Conservation (phyloP, 139 green algal genomes). For the Coelastrella sp. region DNA sequence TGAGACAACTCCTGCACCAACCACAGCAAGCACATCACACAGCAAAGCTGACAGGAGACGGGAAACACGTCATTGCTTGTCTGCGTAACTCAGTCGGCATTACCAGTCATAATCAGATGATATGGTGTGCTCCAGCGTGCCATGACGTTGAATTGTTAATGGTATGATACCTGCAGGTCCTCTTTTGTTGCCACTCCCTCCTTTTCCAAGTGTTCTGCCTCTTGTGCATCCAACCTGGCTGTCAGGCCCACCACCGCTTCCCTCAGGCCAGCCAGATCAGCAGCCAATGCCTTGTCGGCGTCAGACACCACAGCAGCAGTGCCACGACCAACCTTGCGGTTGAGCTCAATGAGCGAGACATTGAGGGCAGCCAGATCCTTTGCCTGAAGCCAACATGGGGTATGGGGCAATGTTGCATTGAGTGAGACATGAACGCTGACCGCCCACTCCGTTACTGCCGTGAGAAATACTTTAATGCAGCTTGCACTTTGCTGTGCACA, state of each 20-base stretch:
- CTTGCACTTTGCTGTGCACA: no score
- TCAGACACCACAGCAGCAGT: background rate
- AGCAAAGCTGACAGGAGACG: background rate
- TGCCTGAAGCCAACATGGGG: background rate
- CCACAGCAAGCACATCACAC: background rate
- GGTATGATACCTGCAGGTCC: constrained; percentile 22
- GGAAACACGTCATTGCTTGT: background rate
- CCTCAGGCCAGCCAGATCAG: constrained; percentile 4
- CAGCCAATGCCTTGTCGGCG: constrained; percentile 15
- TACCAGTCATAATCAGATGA: background rate
- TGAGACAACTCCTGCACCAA: constrained; percentile 34
- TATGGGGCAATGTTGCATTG: no score
- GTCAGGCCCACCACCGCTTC: background rate
- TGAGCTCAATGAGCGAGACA: background rate
- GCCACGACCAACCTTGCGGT: background rate
- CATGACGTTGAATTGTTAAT: background rate
- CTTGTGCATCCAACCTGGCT: background rate
- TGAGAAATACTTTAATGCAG: background rate
- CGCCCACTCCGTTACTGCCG: background rate
- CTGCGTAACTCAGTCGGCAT: background rate
- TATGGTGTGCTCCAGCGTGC: background rate
- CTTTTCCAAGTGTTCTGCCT: constrained; percentile 18
- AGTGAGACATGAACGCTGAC: no score
- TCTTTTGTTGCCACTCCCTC: constrained; percentile 39
- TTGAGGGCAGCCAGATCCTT: constrained; percentile 20